These are phyloP conservation scores for Colletotrichum musae DNA, from an alignment of 2,329 filamentous ascomycete species.

Conservation along the genomic window DNA sequence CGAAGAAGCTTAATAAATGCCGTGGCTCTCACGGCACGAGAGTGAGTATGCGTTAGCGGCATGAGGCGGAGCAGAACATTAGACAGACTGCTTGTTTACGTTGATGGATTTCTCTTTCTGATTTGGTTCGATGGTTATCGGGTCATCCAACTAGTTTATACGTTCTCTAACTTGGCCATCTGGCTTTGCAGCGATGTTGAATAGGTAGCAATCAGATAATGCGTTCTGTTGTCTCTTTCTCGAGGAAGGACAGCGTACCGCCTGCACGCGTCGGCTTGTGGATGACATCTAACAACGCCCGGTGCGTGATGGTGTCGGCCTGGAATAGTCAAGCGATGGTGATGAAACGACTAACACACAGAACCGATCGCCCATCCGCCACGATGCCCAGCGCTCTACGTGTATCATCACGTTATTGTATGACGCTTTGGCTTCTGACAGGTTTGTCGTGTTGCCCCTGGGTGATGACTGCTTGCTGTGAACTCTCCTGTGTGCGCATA, in stretches of 20 bases:
- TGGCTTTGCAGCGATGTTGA: slow-evolving; percentile 34
- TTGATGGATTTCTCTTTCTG: slow-evolving; percentile 12
- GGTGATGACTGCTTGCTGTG: too few species aligned
- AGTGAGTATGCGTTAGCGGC: slow-evolving; percentile 26
- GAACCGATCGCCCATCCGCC: too few species aligned
- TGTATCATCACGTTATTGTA: too few species aligned
- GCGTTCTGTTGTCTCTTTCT: slow-evolving; percentile 41
- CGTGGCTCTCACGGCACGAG: slow-evolving; percentile 10
- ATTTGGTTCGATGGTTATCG: slow-evolving; percentile 25
- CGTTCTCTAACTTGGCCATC: slow-evolving; percentile 39
- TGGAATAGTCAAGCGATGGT: neutral
- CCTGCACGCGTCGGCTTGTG: slow-evolving; percentile 37
- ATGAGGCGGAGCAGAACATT: slow-evolving; percentile 36
- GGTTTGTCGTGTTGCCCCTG: too few species aligned
- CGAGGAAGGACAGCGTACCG: slow-evolving; percentile 39
- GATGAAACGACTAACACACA: neutral
- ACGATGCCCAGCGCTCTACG: too few species aligned
- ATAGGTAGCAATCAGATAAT: slow-evolving; percentile 42
- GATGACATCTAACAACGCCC: slow-evolving; percentile 37
- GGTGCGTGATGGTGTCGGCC: slow-evolving; percentile 32
- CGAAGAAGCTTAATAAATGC: slow-evolving; percentile 30
- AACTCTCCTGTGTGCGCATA: too few species aligned
- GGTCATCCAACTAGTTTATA: slow-evolving; percentile 34
- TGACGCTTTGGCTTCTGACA: too few species aligned
- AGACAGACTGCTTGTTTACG: slow-evolving; percentile 32